These are phyloP conservation scores for Rhododendron molle DNA, from an alignment of 148 eudicot genomes.

Conservation along the genomic window DNA sequence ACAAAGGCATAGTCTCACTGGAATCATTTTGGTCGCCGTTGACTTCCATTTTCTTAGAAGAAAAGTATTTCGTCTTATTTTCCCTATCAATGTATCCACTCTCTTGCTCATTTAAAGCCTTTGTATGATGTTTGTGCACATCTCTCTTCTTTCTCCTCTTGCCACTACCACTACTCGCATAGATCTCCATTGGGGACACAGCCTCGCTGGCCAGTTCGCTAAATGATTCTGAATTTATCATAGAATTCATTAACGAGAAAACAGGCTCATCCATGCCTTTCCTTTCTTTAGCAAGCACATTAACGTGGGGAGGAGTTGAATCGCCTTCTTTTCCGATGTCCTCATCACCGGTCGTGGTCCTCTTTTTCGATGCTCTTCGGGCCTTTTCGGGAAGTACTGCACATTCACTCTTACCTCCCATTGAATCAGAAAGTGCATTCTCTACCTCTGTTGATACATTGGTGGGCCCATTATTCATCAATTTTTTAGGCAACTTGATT, in stretches of 20 bases:
- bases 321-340: neutral
- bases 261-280: neutral
- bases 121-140: neutral
- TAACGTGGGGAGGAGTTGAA: neutral
- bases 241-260: neutral
- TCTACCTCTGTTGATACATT: slow-evolving; percentile 4
- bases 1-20: neutral
- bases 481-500: neutral
- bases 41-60: neutral
- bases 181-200: neutral
- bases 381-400: slow-evolving; percentile 17
- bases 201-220: neutral
- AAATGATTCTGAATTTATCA: neutral
- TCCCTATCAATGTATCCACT: neutral
- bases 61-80: neutral
- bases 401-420: neutral
- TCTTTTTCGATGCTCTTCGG: slow-evolving; percentile 7
- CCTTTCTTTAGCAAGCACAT: neutral
- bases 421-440: neutral
- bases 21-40: neutral
- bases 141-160: neutral
- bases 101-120: neutral
- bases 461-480: neutral
- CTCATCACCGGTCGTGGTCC: neutral
- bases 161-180: neutral